Evolutionary conservation across 116 monocot species (phyloP).

Genomic region (Dioscorea cayenensis): DNA sequence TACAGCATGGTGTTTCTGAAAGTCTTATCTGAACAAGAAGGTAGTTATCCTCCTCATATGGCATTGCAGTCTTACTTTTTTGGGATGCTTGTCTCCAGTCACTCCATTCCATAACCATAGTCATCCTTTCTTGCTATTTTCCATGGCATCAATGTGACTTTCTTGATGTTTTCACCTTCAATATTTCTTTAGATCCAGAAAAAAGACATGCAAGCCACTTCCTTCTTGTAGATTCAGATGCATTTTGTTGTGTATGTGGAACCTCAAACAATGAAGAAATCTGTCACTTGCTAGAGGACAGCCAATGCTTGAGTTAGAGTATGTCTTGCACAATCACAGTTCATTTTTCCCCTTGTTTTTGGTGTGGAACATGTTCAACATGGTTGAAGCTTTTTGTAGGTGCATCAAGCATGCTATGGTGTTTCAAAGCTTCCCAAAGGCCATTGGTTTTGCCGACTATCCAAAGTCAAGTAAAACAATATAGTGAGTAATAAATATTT

Average conservation of each 20-base stretch:
- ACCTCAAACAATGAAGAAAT: conserved; percentile 59
- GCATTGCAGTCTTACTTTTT: not conserved
- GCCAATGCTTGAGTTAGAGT: conserved; percentile 68
- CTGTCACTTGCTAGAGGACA: conserved; percentile 63
- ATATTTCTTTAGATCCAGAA: conserved; percentile 21
- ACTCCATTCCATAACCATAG: not conserved
- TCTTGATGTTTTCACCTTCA: not conserved
- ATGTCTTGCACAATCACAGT: conserved; percentile 3
- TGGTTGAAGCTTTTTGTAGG: conserved; percentile 34
- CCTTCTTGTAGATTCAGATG: conserved; percentile 33
- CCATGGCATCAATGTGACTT: not conserved
- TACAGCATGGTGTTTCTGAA: conserved; percentile 7
- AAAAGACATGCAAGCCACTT: conserved; percentile 10
- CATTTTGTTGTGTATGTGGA: conserved; percentile 90
- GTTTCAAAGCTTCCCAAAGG: conserved; percentile 59
- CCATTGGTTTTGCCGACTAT: conserved; percentile 80
- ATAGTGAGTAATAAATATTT: conserved; percentile 40
- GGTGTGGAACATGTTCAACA: not conserved
- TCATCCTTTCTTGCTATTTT: not conserved
- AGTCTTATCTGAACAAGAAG: conserved; percentile 23
- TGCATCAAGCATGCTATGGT: conserved; percentile 98
- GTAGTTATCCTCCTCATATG: conserved; percentile 20
- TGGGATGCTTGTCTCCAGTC: not conserved
- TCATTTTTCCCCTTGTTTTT: not conserved
- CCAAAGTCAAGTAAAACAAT: conserved; percentile 47